These are phyloP conservation scores for Pezicula rhizophila DNA, from an alignment of 2,329 filamentous ascomycete species.

Conservation along the genomic window DNA sequence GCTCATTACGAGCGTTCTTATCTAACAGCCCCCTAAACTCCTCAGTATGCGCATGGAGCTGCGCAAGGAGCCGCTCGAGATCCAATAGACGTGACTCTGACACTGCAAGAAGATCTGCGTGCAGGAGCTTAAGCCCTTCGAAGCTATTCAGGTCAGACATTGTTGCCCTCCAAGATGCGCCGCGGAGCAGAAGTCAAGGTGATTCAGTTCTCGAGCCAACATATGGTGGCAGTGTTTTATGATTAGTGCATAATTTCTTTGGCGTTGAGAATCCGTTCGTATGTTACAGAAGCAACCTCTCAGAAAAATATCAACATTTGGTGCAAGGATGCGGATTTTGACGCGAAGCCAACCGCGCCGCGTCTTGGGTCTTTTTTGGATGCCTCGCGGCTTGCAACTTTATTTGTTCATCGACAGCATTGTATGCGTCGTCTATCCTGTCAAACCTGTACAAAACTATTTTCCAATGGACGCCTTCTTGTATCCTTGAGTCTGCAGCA, in stretches of 20 bases:
- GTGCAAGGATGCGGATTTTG: no score
- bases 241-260: not conserved
- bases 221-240: conserved; percentile 6
- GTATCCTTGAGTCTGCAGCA: no score
- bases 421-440: no score
- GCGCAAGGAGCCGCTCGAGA: conserved; percentile 59
- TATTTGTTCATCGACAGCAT: no score
- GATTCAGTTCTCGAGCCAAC: conserved; percentile 4
- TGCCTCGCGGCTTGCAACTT: no score
- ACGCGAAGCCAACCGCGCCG: no score
- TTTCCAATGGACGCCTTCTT: no score
- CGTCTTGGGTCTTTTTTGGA: no score
- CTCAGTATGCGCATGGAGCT: conserved; percentile 60
- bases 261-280: no score
- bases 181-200: conserved; percentile 8
- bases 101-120: conserved; percentile 75
- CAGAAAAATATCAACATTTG: no score
- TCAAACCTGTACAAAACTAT: no score
- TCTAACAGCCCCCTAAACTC: conserved; percentile 69
- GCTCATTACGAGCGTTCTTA: conserved; percentile 67
- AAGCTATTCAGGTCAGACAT: conserved; percentile 73
- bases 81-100: conserved; percentile 65
- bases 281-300: no score
- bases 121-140: conserved; percentile 74
- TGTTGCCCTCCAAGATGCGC: conserved; percentile 16